Evolutionary conservation across 2,329 filamentous ascomycete genomes (phyloP).

Genomic region (Onygenales sp.): DNA sequence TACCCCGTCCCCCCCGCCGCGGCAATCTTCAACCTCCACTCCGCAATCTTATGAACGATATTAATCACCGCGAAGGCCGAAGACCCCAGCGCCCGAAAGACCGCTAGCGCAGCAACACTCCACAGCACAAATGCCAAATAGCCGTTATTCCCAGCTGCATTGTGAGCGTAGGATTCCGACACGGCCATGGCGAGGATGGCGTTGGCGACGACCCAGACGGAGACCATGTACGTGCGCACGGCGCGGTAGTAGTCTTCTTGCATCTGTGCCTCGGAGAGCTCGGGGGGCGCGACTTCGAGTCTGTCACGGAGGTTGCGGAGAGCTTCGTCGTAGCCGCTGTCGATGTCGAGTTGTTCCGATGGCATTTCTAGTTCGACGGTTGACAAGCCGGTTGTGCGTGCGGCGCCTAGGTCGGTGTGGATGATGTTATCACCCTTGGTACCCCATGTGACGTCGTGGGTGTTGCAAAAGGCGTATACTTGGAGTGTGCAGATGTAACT

Average conservation of each 20-base stretch:
- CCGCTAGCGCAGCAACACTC: slow-evolving; percentile 73
- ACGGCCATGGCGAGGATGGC: slow-evolving; percentile 89
- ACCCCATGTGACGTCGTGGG: slow-evolving; percentile 97
- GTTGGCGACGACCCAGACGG: slow-evolving; percentile 88
- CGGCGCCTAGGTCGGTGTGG: slow-evolving; percentile 82
- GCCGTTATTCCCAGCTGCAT: slow-evolving; percentile 67
- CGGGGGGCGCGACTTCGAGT: slow-evolving; percentile 62
- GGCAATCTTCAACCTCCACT: slow-evolving; percentile 63
- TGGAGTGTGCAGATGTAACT: slow-evolving; percentile 95
- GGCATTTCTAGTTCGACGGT: slow-evolving; percentile 97
- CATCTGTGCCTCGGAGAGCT: slow-evolving; percentile 64
- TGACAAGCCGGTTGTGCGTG: slow-evolving; percentile 63
- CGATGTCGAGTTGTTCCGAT: slow-evolving; percentile 93
- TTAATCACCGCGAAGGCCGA: slow-evolving; percentile 78
- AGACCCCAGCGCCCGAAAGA: slow-evolving; percentile 78
- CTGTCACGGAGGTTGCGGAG: slow-evolving; percentile 91
- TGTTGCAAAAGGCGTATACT: slow-evolving; percentile 98
- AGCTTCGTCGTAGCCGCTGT: slow-evolving; percentile 93
- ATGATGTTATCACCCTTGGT: slow-evolving; percentile 97
- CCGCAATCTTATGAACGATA: slow-evolving; percentile 71
- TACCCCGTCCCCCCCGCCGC: slow-evolving; percentile 17
- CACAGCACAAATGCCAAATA: slow-evolving; percentile 92
- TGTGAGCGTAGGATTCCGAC: slow-evolving; percentile 69
- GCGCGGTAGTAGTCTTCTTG: slow-evolving; percentile 99
- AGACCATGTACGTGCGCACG: slow-evolving; percentile 96